Conservation (phyloP, 2,329 filamentous ascomycete species). For the Cercospora sp. region DNA sequence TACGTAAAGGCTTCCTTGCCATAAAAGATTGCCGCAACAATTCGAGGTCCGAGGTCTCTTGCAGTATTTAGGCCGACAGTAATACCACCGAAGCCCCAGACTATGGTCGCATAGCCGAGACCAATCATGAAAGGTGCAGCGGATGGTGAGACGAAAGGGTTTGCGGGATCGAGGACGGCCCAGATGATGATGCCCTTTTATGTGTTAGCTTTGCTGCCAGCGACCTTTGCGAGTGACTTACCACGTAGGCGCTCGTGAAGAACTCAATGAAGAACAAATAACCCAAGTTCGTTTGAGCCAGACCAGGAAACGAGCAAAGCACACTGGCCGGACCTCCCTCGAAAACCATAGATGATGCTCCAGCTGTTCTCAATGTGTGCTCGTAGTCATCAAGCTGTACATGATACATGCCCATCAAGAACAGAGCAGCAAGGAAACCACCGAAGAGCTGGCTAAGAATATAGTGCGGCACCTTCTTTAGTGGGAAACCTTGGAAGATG, state of each 20-base stretch:
- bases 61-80: constrained; percentile 60
- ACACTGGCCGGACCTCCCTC: constrained; percentile 54
- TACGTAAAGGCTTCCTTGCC: constrained; percentile 53
- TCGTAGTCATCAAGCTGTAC: constrained; percentile 49
- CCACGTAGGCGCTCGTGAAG: constrained; percentile 58
- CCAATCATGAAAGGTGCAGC: constrained; percentile 57
- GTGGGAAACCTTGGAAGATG: constrained; percentile 59
- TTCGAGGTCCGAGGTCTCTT: constrained; percentile 59
- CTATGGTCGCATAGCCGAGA: constrained; percentile 52
- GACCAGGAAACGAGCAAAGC: constrained; percentile 55
- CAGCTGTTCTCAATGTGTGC: constrained; percentile 42
- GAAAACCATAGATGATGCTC: constrained; percentile 43
- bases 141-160: constrained; percentile 55
- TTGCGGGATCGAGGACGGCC: constrained; percentile 58
- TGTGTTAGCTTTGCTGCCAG: constrained; percentile 29
- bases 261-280: constrained; percentile 61
- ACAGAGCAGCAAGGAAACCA: constrained; percentile 55
- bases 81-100: constrained; percentile 59
- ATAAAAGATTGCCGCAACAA: constrained; percentile 60
- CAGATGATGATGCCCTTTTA: constrained; percentile 55
- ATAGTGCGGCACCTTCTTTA: constrained; percentile 59
- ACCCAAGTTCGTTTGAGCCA: constrained; percentile 54
- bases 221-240: neutral
- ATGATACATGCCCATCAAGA: constrained; percentile 60
- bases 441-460: constrained; percentile 58